These are phyloP conservation scores for Cladosporium halotolerans DNA, from an alignment of 2,329 filamentous ascomycete genomes.

Conservation along the genomic window DNA sequence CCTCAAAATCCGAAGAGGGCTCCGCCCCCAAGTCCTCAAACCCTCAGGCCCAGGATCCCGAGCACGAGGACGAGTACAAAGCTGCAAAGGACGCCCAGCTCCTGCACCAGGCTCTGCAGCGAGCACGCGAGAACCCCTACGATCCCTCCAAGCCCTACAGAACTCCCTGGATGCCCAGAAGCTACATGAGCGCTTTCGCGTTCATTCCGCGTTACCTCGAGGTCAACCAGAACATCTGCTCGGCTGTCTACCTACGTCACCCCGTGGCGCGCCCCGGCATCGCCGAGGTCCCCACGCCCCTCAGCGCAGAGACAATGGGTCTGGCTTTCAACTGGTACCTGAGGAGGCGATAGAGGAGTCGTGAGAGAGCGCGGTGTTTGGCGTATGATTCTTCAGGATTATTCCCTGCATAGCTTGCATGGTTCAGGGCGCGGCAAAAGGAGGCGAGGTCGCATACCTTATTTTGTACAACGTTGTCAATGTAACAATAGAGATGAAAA, in stretches of 20 bases:
- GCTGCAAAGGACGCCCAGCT: conserved; percentile 52
- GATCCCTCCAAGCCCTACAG: conserved; percentile 76
- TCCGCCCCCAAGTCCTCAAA: conserved; percentile 18
- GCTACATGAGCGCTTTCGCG: conserved; percentile 85
- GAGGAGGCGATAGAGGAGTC: conserved; percentile 57
- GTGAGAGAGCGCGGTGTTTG: neutral
- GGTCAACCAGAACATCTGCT: conserved; percentile 95
- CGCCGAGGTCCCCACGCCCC: conserved; percentile 73
- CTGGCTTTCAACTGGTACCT: conserved; percentile 94
- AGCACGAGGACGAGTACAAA: conserved; percentile 43
- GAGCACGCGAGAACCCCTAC: conserved; percentile 67
- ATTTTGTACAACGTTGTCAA: neutral
- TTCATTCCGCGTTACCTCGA: conserved; percentile 94
- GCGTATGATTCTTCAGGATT: too few relatives aligned
- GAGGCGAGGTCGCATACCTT: too few relatives aligned
- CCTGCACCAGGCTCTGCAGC: conserved; percentile 52
- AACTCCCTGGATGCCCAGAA: conserved; percentile 82
- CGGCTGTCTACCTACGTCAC: conserved; percentile 89
- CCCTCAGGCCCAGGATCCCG: conserved; percentile 21
- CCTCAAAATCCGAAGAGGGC: conserved; percentile 19
- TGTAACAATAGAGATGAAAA: neutral
- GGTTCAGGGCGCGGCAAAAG: too few relatives aligned
- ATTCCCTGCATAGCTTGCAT: too few relatives aligned
- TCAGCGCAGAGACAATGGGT: conserved; percentile 62
- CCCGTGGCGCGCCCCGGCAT: conserved; percentile 78